Conservation (phyloP, 1,139 yeast species). For the Magnusiomyces suaveolens region DNA sequence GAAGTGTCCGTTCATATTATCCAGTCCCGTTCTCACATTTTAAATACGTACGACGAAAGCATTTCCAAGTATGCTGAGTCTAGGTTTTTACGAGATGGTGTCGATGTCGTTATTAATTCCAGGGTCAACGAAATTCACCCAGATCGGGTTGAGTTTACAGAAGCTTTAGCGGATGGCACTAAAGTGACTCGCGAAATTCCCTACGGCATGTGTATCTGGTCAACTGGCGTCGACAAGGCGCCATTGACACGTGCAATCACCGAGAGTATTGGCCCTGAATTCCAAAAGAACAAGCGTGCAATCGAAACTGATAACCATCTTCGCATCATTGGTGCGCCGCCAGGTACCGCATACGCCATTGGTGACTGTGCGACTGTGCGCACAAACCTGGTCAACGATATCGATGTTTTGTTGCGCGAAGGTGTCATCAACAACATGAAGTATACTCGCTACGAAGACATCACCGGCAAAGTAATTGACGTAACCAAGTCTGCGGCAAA, state of each 20-base stretch:
- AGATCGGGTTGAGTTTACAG: constrained; percentile 56
- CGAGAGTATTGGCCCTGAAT: constrained; percentile 35
- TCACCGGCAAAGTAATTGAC: not conserved
- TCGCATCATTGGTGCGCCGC: constrained; percentile 53
- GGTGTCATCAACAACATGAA: constrained; percentile 21
- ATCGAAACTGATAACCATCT: constrained; percentile 56
- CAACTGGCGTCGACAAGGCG: constrained; percentile 92
- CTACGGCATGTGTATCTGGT: constrained; percentile 91
- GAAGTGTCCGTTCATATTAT: constrained; percentile 62
- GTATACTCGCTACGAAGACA: constrained; percentile 11
- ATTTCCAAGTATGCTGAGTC: constrained; percentile 71
- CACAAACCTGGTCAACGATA: constrained; percentile 42
- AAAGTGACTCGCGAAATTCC: constrained; percentile 57
- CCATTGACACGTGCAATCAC: constrained; percentile 60
- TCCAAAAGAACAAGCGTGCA: constrained; percentile 49
- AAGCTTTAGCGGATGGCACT: constrained; percentile 61
- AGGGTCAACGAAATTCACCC: constrained; percentile 78
- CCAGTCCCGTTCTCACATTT: constrained; percentile 87
- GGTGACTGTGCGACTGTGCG: constrained; percentile 60
- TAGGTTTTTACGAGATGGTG: constrained; percentile 51
- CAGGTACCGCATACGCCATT: constrained; percentile 55
- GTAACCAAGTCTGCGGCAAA: not conserved
- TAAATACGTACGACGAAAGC: constrained; percentile 73
- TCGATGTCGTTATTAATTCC: constrained; percentile 69
- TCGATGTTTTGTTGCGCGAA: constrained; percentile 25